Evolutionary conservation across 108 stramenopile genomes (phyloP).

Genomic region (Seminavis robusta): DNA sequence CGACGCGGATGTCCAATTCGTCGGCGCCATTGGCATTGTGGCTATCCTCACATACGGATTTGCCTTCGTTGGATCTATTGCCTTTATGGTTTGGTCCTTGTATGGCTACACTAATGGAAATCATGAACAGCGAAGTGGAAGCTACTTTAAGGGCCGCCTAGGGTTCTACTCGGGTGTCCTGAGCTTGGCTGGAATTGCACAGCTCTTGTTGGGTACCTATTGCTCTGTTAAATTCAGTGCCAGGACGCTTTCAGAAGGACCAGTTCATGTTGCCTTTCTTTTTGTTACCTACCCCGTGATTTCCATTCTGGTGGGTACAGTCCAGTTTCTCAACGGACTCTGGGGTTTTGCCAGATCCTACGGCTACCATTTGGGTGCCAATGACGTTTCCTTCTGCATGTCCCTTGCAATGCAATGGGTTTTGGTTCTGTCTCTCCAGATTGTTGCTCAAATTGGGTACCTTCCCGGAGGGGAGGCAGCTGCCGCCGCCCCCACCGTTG

Average conservation of each 20-base stretch:
- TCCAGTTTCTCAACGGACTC: constrained; percentile 7
- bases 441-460: background rate
- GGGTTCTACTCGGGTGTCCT: constrained; percentile 9
- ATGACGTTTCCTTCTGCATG: too few species aligned
- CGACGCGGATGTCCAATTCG: constrained; percentile 6
- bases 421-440: background rate
- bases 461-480: constrained; percentile 1
- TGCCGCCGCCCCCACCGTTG: too few species aligned
- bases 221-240: background rate
- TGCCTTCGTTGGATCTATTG: constrained; percentile 2
- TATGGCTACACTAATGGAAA: constrained; percentile 2
- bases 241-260: constrained; percentile 3
- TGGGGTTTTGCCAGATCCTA: constrained; percentile 1
- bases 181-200: constrained; percentile 6
- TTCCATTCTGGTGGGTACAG: background rate
- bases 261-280: constrained; percentile 11
- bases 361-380: background rate
- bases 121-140: background rate
- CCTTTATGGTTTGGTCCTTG: constrained; percentile 5
- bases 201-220: constrained; percentile 20
- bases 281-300: constrained; percentile 12
- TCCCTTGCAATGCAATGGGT: background rate
- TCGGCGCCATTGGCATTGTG: constrained; percentile 16
- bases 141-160: constrained; percentile 5
- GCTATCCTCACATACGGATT: constrained; percentile 1